Conservation (phyloP, 345 rosid species). For the Hibiscus tridactylites region DNA sequence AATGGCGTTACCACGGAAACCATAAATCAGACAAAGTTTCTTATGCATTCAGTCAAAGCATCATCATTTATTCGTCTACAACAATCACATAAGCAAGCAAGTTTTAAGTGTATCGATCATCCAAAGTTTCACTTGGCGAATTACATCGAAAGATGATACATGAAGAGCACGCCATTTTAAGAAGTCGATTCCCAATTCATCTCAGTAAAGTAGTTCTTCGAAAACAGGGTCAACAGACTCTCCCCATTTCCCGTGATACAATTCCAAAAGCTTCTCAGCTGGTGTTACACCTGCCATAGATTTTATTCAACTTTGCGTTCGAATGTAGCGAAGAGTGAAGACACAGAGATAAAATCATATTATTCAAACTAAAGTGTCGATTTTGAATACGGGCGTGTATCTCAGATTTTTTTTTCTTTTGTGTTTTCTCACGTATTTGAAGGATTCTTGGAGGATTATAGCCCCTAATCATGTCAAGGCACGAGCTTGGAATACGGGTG, state of each 20-base stretch:
- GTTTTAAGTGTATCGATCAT: not conserved
- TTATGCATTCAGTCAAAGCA: not conserved
- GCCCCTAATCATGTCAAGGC: no score
- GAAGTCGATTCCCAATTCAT: not conserved
- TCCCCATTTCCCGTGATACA: slow-evolving; percentile 79
- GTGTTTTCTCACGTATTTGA: no score
- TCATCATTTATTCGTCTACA: slow-evolving; percentile 15
- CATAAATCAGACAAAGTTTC: not conserved
- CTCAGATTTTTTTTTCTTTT: no score
- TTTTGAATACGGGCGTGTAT: no score
- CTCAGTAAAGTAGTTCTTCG: slow-evolving; percentile 61
- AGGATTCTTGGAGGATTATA: no score
- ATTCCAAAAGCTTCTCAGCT: slow-evolving; percentile 75
- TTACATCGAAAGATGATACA: not conserved
- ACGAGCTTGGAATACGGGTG: no score
- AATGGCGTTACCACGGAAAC: not conserved
- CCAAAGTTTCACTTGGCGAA: slow-evolving; percentile 2
- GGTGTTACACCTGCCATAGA: slow-evolving; percentile 62
- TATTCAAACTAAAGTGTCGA: no score
- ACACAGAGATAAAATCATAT: no score
- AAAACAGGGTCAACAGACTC: slow-evolving; percentile 75
- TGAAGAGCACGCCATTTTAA: not conserved
- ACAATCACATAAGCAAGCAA: not conserved
- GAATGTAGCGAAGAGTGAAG: no score
- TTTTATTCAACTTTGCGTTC: not conserved